Conservation (phyloP, 2,329 filamentous ascomycete species). For the Arthroderma sp. region DNA sequence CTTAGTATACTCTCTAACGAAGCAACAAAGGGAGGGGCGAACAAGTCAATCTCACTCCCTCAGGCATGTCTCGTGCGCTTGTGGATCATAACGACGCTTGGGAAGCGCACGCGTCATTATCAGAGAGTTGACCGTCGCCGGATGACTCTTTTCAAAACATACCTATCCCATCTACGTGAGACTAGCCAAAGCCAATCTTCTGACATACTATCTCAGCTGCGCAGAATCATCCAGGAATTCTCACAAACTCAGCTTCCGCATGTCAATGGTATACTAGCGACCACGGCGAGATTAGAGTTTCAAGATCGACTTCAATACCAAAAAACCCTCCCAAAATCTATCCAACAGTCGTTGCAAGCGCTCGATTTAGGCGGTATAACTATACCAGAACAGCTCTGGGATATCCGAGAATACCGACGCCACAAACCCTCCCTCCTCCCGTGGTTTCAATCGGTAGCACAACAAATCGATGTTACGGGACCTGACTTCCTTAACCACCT, state of each 20-base stretch:
- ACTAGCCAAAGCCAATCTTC: background rate
- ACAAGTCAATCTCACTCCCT: no score
- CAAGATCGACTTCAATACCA: constrained; percentile 1
- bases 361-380: background rate
- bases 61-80: constrained; percentile 4
- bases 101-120: background rate
- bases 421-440: constrained; percentile 8
- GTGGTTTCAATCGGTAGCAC: constrained; percentile 19
- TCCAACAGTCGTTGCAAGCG: background rate
- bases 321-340: background rate
- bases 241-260: background rate
- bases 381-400: background rate
- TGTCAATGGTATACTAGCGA: background rate
- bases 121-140: background rate
- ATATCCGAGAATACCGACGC: background rate
- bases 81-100: constrained; percentile 6
- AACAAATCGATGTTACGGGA: constrained; percentile 22
- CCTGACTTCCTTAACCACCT: constrained; percentile 19
- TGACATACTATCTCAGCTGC: background rate
- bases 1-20: background rate
- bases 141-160: constrained; percentile 1
- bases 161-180: background rate
- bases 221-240: background rate
- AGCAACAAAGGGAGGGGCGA: background rate
- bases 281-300: background rate